Evolutionary conservation across 257 asterid species (phyloP).

Genomic region (Solanum commersonii): DNA sequence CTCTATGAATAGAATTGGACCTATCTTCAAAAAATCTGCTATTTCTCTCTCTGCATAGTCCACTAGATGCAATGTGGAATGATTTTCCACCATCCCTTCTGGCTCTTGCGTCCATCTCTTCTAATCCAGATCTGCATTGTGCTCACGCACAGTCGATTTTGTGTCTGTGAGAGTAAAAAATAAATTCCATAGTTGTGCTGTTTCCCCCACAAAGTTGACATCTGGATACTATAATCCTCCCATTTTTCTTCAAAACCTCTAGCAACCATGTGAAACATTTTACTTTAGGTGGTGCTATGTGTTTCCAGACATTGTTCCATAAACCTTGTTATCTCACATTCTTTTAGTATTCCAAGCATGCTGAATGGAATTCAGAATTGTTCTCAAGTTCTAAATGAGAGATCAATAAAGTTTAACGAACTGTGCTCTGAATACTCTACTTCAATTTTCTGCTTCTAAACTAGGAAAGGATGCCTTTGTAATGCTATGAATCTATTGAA

Average conservation of each 20-base stretch:
- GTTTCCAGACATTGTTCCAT: background rate
- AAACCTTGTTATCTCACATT: background rate
- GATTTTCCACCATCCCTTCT: background rate
- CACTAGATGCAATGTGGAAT: background rate
- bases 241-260: background rate
- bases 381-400: background rate
- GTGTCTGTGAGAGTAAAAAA: background rate
- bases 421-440: background rate
- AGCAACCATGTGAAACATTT: background rate
- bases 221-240: background rate
- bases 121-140: background rate
- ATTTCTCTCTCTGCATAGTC: background rate
- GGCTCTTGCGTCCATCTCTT: background rate
- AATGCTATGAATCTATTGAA: background rate
- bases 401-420: background rate
- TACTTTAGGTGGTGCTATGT: background rate
- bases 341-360: background rate
- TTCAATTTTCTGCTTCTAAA: background rate
- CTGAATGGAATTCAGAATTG: background rate
- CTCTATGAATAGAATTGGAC: background rate
- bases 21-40: background rate
- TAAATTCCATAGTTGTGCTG: background rate
- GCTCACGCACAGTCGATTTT: background rate
- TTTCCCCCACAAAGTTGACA: background rate
- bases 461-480: background rate